phyloP scores from a whole-genome alignment of 1,284 basidiomycete genomes.

The Puccinia hordei region DNA sequence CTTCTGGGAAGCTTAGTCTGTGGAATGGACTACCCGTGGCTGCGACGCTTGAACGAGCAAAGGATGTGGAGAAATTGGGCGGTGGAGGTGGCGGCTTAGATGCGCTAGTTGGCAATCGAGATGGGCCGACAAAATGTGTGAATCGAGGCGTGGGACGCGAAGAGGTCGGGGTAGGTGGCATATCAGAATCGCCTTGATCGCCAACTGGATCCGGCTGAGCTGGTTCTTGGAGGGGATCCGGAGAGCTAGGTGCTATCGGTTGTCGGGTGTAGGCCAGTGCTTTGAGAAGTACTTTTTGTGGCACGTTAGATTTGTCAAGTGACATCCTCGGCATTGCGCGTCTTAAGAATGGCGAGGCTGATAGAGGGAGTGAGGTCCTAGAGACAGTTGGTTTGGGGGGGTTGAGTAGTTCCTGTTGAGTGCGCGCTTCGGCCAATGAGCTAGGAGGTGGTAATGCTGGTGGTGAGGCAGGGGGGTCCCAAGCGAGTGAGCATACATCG shows the following conservation, averaged over 20 bases:
- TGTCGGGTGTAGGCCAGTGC: slow-evolving; percentile 42
- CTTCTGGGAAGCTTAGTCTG: slow-evolving; percentile 19
- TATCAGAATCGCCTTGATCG: slow-evolving; percentile 10
- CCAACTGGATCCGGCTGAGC: neutral
- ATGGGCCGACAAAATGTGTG: slow-evolving; percentile 42
- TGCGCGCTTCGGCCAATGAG: slow-evolving; percentile 32
- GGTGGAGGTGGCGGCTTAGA: slow-evolving; percentile 25
- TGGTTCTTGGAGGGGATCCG: neutral
- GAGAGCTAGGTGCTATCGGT: slow-evolving; percentile 10
- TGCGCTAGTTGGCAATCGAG: slow-evolving; percentile 29
- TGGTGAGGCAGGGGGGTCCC: slow-evolving; percentile 35
- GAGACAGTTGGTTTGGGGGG: slow-evolving; percentile 15
- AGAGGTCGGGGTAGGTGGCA: neutral
- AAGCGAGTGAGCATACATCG: slow-evolving; percentile 42
- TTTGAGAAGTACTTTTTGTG: slow-evolving; percentile 45
- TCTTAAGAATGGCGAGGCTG: slow-evolving; percentile 41
- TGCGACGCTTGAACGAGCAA: slow-evolving; percentile 16
- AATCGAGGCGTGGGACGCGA: slow-evolving; percentile 30
- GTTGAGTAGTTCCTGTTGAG: slow-evolving; percentile 35
- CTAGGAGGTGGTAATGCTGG: slow-evolving; percentile 29
- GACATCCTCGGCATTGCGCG: slow-evolving; percentile 24
- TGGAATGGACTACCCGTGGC: slow-evolving; percentile 38
- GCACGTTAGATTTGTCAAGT: slow-evolving; percentile 20
- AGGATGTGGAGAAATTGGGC: slow-evolving; percentile 17
- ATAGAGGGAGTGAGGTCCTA: slow-evolving; percentile 21